Percentiles rank a stretch among this genome's conserved stretches.
Conservation (phyloP, 371 early-diverging fungal genomes). For the Apophysomyces elegans region DNA sequence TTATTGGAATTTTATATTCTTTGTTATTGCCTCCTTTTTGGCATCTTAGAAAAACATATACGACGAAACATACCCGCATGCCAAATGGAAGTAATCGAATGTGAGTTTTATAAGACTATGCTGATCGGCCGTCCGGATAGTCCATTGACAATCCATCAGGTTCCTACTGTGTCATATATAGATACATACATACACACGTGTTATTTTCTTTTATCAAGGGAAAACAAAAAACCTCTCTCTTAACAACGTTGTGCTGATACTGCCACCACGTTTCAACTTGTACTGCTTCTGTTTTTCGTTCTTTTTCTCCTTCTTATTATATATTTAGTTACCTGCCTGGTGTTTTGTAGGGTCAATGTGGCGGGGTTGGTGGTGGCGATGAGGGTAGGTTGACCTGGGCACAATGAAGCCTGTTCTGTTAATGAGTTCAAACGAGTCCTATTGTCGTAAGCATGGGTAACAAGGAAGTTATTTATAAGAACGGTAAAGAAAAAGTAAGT, state of each 20-base stretch:
- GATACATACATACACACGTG: background rate
- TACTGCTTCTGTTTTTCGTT: background rate
- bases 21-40: too few species aligned
- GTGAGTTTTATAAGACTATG: too few species aligned
- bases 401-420: background rate
- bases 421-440: background rate
- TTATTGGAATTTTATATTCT: background rate
- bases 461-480: background rate
- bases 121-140: too few species aligned
- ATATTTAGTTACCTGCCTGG: constrained; percentile 1
- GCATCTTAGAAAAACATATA: too few species aligned
- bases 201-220: background rate
- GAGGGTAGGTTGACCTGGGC: background rate
- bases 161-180: background rate
- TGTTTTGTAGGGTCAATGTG: background rate
- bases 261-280: background rate
- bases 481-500: background rate
- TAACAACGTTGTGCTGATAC: too few species aligned
- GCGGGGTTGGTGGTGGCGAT: background rate
- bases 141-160: too few species aligned
- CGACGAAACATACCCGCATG: too few species aligned
- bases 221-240: too few species aligned
- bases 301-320: background rate
- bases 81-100: too few species aligned
- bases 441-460: background rate